phyloP scores from a whole-genome alignment of 2,329 filamentous ascomycete genomes.

The Talaromyces amestolkiae region DNA sequence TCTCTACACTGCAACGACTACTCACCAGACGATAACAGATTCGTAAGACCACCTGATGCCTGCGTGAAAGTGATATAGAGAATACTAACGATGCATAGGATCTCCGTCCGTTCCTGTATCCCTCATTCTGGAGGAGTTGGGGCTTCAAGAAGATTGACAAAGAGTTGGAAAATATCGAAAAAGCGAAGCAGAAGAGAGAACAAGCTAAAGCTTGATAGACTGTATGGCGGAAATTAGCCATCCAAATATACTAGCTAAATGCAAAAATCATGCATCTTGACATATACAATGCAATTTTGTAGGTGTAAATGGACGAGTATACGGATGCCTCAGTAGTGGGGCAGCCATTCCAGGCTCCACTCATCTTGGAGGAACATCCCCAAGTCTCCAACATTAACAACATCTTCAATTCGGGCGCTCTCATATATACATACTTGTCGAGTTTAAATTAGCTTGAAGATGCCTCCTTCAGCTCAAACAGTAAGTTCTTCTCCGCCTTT shows the following conservation, averaged over 20 bases:
- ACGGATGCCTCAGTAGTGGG: slow-evolving; percentile 8
- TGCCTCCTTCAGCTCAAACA: slow-evolving; percentile 16
- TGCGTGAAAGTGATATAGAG: neutral
- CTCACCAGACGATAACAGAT: slow-evolving; percentile 54
- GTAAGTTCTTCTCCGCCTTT: slow-evolving; percentile 1
- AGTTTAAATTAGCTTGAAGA: neutral
- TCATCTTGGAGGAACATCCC: neutral
- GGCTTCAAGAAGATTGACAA: slow-evolving; percentile 46
- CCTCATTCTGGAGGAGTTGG: slow-evolving; percentile 26
- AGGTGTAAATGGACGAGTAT: neutral
- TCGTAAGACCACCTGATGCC: slow-evolving; percentile 19
- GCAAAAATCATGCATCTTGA: neutral
- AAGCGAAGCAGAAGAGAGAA: slow-evolving; percentile 6
- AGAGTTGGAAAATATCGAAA: slow-evolving; percentile 30
- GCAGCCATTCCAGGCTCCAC: slow-evolving; percentile 6
- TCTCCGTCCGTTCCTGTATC: slow-evolving; percentile 51
- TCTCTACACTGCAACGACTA: slow-evolving; percentile 35
- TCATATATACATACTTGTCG: neutral
- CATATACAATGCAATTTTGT: neutral
- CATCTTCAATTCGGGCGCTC: neutral
- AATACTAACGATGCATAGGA: slow-evolving; percentile 33
- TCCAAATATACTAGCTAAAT: neutral
- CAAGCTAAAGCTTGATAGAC: neutral
- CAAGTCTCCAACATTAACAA: neutral
- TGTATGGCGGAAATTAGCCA: neutral